These are phyloP conservation scores for Solanum neorickii DNA, from an alignment of 257 asterid species.

Conservation along the genomic window DNA sequence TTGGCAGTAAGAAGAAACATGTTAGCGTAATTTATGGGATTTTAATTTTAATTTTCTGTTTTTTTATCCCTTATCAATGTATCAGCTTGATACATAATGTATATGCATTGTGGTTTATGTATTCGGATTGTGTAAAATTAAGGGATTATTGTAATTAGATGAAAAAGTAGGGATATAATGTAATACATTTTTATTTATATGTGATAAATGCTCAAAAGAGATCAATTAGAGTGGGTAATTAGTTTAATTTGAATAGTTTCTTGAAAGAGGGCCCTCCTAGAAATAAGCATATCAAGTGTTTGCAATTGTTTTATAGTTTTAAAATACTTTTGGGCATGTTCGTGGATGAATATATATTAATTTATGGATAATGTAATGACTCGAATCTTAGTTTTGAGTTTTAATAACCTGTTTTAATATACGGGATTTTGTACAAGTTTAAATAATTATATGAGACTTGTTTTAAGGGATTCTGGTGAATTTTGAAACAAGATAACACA, in stretches of 20 bases:
- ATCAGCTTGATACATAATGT: no score
- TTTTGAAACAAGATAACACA: not conserved
- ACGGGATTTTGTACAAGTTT: no score
- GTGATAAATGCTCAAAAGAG: not conserved
- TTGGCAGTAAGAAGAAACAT: no score
- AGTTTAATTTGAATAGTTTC: not conserved
- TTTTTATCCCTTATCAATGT: no score
- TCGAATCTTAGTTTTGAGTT: not conserved
- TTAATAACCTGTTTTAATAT: not conserved
- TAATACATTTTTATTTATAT: no score
- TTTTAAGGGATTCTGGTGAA: not conserved
- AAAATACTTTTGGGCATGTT: not conserved
- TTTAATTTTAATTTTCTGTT: no score
- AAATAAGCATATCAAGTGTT: not conserved
- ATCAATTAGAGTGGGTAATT: not conserved
- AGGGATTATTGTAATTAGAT: no score
- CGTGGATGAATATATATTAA: not conserved
- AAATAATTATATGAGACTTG: not conserved
- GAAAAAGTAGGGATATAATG: no score
- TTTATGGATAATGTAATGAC: not conserved
- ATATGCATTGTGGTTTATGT: no score
- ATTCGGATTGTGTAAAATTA: no score
- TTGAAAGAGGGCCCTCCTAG: not conserved
- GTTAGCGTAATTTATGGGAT: no score
- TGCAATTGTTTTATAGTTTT: not conserved